phyloP scores from a whole-genome alignment of 2,329 filamentous ascomycete species.

The Botryosphaeria dothidea region DNA sequence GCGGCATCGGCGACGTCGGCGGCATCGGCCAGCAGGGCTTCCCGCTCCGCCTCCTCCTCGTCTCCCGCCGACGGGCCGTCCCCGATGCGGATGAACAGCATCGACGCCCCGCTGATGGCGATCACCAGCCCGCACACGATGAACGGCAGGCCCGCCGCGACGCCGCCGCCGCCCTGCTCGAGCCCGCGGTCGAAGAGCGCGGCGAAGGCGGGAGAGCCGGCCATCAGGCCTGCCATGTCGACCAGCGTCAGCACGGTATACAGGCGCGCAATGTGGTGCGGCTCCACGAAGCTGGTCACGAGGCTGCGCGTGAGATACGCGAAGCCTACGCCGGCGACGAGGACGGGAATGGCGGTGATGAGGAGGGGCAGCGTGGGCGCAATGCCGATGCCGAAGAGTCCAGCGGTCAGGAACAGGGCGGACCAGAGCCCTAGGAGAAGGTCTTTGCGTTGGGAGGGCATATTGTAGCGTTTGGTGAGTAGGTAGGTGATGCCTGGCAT shows the following conservation, averaged over 20 bases:
- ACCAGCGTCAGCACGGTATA: conserved; percentile 56
- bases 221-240: conserved; percentile 52
- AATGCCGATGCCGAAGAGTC: conserved; percentile 32
- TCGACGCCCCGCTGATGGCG: neutral
- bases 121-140: conserved; percentile 35
- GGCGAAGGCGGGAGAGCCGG: conserved; percentile 50
- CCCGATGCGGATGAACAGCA: neutral
- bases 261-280: conserved; percentile 55
- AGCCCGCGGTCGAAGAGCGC: conserved; percentile 50
- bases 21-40: neutral
- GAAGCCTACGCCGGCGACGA: conserved; percentile 50
- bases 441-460: conserved; percentile 27
- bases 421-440: conserved; percentile 33
- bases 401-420: conserved; percentile 27
- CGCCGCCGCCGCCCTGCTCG: conserved; percentile 47
- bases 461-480: conserved; percentile 20
- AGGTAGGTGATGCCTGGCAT: conserved; percentile 30
- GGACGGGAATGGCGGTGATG: conserved; percentile 45
- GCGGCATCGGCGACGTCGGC: neutral
- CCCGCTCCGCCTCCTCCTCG: neutral
- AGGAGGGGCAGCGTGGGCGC: conserved; percentile 30
- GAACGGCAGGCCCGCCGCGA: conserved; percentile 54
- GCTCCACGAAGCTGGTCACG: conserved; percentile 56
- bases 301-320: conserved; percentile 49
- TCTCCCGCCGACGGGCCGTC: neutral